Conservation (phyloP, 768 basidiomycete species). For the Imleria badia region DNA sequence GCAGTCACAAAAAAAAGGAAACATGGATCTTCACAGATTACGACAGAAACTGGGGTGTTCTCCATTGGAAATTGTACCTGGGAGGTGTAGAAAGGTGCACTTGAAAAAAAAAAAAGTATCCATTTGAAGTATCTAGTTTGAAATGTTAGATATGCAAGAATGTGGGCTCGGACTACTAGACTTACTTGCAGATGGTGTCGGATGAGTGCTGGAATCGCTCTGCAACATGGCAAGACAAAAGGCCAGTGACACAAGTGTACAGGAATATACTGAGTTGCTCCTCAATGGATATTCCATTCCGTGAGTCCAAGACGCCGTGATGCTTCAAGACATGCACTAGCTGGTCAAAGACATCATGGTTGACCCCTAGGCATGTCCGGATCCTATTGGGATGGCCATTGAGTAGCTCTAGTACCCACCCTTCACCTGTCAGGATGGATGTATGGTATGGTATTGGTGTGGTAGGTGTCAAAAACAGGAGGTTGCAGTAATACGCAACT, state of each 20-base stretch:
- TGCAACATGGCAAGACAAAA: neutral
- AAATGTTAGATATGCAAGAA: no score
- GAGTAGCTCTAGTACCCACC: constrained; percentile 23
- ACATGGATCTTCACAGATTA: neutral
- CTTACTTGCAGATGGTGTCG: no score
- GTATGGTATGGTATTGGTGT: no score
- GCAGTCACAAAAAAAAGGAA: neutral
- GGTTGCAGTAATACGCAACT: no score
- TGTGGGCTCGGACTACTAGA: no score
- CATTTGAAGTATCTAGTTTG: neutral
- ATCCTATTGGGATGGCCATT: constrained; percentile 15
- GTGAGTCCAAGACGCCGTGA: neutral
- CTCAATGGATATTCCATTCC: neutral
- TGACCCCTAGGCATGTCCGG: constrained; percentile 6
- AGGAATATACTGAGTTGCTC: neutral
- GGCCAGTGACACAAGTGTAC: neutral
- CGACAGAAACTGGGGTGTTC: no score
- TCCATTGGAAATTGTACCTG: neutral
- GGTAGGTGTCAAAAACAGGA: no score
- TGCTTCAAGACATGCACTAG: neutral
- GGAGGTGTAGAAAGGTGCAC: neutral
- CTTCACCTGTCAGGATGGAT: constrained; percentile 21
- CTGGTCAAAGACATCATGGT: constrained; percentile 17
- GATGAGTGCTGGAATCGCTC: neutral
- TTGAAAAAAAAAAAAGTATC: neutral